Evolutionary conservation across 2,329 filamentous ascomycete genomes (phyloP).

Genomic region (Nectriaceae sp.): DNA sequence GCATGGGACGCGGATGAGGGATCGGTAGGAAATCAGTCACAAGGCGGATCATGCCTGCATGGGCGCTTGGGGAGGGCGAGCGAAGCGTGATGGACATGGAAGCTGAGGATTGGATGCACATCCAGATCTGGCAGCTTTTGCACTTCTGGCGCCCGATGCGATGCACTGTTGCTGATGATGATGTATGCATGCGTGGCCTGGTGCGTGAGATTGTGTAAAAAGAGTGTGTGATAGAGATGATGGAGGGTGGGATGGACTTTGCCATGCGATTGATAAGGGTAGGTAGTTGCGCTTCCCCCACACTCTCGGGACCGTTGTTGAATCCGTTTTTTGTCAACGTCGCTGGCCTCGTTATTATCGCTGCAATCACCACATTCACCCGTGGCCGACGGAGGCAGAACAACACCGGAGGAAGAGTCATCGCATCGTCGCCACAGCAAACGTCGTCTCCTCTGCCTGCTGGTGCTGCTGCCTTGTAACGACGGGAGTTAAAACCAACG

Average conservation of each 20-base stretch:
- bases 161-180: conserved; percentile 12
- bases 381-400: conserved; percentile 4
- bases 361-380: too few species aligned
- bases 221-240: conserved; percentile 16
- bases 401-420: neutral
- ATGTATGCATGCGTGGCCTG: conserved; percentile 17
- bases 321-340: conserved; percentile 9
- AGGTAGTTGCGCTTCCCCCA: conserved; percentile 11
- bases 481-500: neutral
- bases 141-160: too few species aligned
- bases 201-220: conserved; percentile 16
- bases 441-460: conserved; percentile 1
- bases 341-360: too few species aligned
- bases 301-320: neutral
- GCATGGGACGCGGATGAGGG: too few species aligned
- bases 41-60: conserved; percentile 23
- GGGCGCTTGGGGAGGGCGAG: conserved; percentile 17
- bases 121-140: conserved; percentile 16
- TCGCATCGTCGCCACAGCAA: neutral
- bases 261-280: conserved; percentile 22
- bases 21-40: conserved; percentile 27
- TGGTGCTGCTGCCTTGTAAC: conserved; percentile 7
- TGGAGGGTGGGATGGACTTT: neutral
- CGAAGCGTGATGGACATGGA: too few species aligned
- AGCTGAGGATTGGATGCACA: too few species aligned